These are phyloP conservation scores for Luffa aegyptiaca DNA, from an alignment of 306 rosid species.

Conservation along the genomic window DNA sequence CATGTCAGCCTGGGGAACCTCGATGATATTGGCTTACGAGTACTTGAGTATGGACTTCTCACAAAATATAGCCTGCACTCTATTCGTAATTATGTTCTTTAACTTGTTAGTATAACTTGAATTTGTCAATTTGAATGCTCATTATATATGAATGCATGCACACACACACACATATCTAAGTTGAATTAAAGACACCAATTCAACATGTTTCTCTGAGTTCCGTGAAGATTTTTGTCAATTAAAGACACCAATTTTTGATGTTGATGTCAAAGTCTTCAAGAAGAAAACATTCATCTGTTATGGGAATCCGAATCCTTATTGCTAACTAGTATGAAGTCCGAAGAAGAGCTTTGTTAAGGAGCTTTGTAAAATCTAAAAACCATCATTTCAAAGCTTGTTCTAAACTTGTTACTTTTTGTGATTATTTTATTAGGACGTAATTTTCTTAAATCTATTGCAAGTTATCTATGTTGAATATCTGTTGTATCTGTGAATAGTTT, in stretches of 20 bases:
- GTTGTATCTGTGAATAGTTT: background rate
- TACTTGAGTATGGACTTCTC: conserved; percentile 58
- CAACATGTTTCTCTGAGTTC: background rate
- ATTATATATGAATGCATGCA: too few species aligned
- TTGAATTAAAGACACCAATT: background rate
- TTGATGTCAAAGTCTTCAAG: background rate
- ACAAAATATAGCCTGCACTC: background rate
- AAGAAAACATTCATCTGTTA: background rate
- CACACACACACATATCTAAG: background rate
- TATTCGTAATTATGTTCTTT: background rate
- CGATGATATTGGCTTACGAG: conserved; percentile 85
- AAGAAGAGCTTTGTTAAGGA: background rate
- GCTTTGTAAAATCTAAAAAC: background rate
- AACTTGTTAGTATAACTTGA: background rate
- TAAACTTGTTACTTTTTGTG: background rate
- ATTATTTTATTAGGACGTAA: background rate
- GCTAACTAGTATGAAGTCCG: background rate
- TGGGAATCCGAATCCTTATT: background rate
- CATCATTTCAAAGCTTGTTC: background rate
- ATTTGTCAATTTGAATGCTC: background rate
- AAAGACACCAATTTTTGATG: background rate
- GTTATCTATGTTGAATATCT: background rate
- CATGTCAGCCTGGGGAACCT: conserved; percentile 95
- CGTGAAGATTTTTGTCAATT: background rate
- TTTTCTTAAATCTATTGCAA: background rate